Evolutionary conservation across 495 filamentous ascomycete genomes (phyloP), one percentile per base, ranked within the genome.

Genomic region (Filosporella fistucella): DNA sequence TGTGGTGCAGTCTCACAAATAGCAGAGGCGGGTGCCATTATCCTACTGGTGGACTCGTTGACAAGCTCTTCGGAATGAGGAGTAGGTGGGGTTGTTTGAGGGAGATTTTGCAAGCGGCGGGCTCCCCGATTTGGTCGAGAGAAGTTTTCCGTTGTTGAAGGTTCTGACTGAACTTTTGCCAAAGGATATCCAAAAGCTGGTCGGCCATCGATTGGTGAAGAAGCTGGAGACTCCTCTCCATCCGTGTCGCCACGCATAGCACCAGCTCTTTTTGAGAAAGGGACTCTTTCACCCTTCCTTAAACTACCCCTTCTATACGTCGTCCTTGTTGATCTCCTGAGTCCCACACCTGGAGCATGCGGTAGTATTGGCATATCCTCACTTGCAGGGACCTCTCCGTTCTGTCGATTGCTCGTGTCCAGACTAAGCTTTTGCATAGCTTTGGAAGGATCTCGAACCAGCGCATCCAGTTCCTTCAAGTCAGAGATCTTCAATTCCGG

Each of bases 301-400:
- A 89, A 63, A 68, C 90, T 96, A 11, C 91, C 93, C 48, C 75
- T 86, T 58, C 89, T 74, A 59, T 98, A 98, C 23, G 88, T 89
- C 13, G 93, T 99, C 29, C 89, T 78, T 13, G 89, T 99, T 29
- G 94, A 95, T 45, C 93, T 77, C 52, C 89, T 78, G 42, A 99
- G 74, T 14, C 88, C 85, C 4, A 88, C 86, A 8, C 81, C 85
- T 17, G 58, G 58, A 18, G 85, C 84, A 65, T 55, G 74, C 1
- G 88, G 84, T 45, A 97, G 68, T 51, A 97, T 96, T 4, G 91
- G 91, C 68, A 85, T 82, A 66, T 97, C 94, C 29, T 89, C 86
- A n/a, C 57, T 67, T n/a, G 66, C 61, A 9, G 70, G 58, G 23
- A 75, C 68, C 30, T 82, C 74, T 3, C 58, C 51, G 16, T 58